Evolutionary conservation across 2,329 filamentous ascomycete genomes (phyloP).

Genomic region (Pseudopithomyces maydicus): DNA sequence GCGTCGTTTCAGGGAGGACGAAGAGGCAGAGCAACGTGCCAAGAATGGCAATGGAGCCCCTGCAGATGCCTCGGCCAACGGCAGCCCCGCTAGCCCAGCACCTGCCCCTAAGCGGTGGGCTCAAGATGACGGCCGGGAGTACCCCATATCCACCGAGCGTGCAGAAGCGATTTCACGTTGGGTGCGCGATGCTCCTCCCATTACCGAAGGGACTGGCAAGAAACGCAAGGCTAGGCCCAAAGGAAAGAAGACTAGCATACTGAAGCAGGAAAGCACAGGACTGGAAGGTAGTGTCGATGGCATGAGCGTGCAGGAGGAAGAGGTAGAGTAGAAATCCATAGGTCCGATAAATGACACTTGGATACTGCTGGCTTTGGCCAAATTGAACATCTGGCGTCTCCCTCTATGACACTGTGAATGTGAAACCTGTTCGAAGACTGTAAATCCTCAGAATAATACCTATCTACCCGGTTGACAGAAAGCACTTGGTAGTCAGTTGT

Average conservation of each 20-base stretch:
- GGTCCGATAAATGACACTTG: background rate
- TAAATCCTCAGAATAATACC: no score
- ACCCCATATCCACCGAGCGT: conserved; percentile 71
- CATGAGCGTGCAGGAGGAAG: conserved; percentile 24
- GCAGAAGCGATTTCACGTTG: conserved; percentile 72
- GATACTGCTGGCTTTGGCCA: conserved; percentile 3
- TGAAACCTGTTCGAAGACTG: no score
- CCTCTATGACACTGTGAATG: no score
- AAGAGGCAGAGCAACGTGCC: conserved; percentile 47
- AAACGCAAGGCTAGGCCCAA: conserved; percentile 38
- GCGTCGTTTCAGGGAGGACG: conserved; percentile 61
- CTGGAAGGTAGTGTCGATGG: conserved; percentile 26
- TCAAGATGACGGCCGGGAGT: conserved; percentile 69
- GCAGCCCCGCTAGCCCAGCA: conserved; percentile 4
- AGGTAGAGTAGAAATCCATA: conserved; percentile 13
- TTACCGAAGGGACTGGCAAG: conserved; percentile 41
- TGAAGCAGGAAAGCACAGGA: conserved; percentile 11
- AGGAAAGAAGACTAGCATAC: conserved; percentile 20
- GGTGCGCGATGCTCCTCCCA: conserved; percentile 60
- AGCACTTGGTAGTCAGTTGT: no score
- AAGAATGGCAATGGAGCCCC: conserved; percentile 3
- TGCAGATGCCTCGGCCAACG: background rate
- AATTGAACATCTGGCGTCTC: background rate
- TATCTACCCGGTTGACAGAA: no score
- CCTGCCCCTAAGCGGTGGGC: conserved; percentile 62